These are phyloP conservation scores for Mentha longifolia DNA, from an alignment of 257 asterid genomes.

Conservation along the genomic window DNA sequence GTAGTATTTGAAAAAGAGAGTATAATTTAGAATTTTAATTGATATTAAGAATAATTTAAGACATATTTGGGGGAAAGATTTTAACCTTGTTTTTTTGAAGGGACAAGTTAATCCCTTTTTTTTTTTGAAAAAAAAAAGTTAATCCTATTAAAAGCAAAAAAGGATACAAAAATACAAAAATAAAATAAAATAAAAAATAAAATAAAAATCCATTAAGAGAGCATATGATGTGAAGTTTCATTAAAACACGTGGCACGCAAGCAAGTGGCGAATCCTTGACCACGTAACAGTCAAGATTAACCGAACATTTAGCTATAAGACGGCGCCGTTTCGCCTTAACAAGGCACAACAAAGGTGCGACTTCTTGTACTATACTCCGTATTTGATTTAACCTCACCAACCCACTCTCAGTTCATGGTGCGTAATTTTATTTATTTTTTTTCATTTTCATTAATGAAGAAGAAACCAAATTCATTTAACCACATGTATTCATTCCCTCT, in stretches of 20 bases:
- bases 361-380: too few relatives aligned
- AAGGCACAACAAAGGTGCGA: too few relatives aligned
- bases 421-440: background rate
- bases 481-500: background rate
- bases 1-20: too few relatives aligned
- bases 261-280: background rate
- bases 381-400: background rate
- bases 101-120: too few relatives aligned
- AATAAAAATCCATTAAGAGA: background rate
- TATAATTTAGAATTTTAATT: too few relatives aligned
- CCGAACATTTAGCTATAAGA: background rate
- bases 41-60: too few relatives aligned
- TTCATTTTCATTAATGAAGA: background rate
- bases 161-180: too few relatives aligned
- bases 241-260: background rate
- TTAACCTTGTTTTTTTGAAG: too few relatives aligned
- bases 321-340: background rate
- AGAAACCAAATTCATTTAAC: slow-evolving; percentile 20
- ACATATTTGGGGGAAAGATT: too few relatives aligned
- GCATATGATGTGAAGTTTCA: background rate
- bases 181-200: too few relatives aligned
- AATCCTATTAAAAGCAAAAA: too few relatives aligned
- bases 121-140: too few relatives aligned
- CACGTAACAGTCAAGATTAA: background rate
- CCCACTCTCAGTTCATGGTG: background rate